Base-by-base conservation (phyloP, 768 basidiomycete species). In the Saitozyma podzolica region DNA sequence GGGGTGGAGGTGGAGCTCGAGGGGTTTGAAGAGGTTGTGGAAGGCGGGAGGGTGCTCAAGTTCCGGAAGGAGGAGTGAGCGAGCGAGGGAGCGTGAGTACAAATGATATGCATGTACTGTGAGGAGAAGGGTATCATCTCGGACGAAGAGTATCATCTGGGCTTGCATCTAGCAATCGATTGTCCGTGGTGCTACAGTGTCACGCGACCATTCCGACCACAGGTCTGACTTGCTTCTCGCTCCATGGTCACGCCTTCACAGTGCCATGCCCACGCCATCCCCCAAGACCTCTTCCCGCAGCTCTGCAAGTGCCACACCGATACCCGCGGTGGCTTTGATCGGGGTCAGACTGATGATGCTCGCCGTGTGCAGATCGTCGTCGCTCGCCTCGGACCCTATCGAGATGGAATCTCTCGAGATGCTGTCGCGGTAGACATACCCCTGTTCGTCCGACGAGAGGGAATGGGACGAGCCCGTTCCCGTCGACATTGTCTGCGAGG, bases 321-420 rank as follows among this genome's bases (percentile, higher is more conserved):
- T 29, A 29, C 45, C 13, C 45, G 11, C 45, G 45, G 13, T 11
- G n/a, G n/a, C 65, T 47, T 61, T 59, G 9, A 70, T 51, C 7
- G 68, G 68, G 8, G 62, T 68, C 20, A 75, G 49, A 39, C 57
- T 62, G 50, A 72, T 66, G 53, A 75, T 75, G 56, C 71, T 70
- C 11, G 74, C 74, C 2, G 71, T 75, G 52, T 61, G 59, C 2
- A 70, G 64, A 56, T 75, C 74, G 37, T 75, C 74, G 56, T 75
- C 74, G 56, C 71, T 73, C 17, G 71, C 71, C 45, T 75, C 74
- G 39, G 66, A 69, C 2, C 65, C 58, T 42, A 68, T 40, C 7
- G 65, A 67, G 20, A 74, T 64, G 17, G 61, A 63, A 57, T 70
- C 69, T 50, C 64, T 58, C 50, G 45, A 47, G 3, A 47, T 11